Evolutionary conservation across 768 basidiomycete genomes (phyloP), one percentile per base, ranked within the genome.

Genomic region (Pleurotus cornucopiae): DNA sequence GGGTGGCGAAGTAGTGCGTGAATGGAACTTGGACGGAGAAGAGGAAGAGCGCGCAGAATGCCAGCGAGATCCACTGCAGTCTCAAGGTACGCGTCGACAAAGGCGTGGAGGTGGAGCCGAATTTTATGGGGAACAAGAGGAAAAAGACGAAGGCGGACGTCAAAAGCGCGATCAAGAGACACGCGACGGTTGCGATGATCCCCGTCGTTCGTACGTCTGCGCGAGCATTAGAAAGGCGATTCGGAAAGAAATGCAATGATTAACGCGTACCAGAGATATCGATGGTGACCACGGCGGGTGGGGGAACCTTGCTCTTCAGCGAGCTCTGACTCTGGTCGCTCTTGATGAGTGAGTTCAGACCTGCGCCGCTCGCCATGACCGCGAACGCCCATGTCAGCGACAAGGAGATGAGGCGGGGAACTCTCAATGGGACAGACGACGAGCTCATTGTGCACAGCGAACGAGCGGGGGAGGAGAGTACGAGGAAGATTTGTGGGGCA

Each of bases 11-110:
- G 63, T 76, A 73, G 62, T 69, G 66, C 13, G 75, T 75, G 62
- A 74, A 77, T 5, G 80, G 69, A 6, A 81, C 68, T 20, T 75
- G 65, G 3, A 70, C 66, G 16, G 75, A 76, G 60, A 81, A 70
- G 41, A 82, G 66, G 74, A 75, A 80, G 21, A 72, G 43, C 37
- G 71, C 62, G 59, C 70, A 70, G 60, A 80, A 76, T 18, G 68
- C 64, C 47, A 81, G 68, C 13, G 71, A 21, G 54, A 56, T 63
- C 54, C 60, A 69, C 64, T 76, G 74, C 26, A 70, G 13, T 21
- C 61, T 62, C 46, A 74, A 67, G n/a, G 57, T 57, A n/a, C 53
- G 56, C 13, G 62, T 55, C 2, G 64, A 64, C 11, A 60, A 54
- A 4, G 58, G 57, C 13, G 44, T 26, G 20, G 21, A 38, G 5